Conservation (phyloP, 768 basidiomycete genomes). For the Psilocybe cubensis region DNA sequence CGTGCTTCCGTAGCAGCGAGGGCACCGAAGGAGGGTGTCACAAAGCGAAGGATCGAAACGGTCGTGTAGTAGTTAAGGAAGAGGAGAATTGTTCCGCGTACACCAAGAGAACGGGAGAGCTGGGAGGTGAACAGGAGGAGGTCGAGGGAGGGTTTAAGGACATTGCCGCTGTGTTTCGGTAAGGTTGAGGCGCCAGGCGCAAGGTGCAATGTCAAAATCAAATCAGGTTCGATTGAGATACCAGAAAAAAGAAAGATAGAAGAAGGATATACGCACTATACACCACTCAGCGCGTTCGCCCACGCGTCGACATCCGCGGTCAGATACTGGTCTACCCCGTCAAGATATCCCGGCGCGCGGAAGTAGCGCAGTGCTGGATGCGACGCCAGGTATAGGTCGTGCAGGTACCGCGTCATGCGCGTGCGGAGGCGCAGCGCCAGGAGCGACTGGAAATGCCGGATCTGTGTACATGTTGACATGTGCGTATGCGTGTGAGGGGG, state of each 20-base stretch:
- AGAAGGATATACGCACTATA: slow-evolving; percentile 81
- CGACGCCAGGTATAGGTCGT: slow-evolving; percentile 89
- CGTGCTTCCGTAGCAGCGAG: slow-evolving; percentile 88
- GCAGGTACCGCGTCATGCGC: slow-evolving; percentile 85
- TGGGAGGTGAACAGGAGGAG: slow-evolving; percentile 92
- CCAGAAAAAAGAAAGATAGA: background rate
- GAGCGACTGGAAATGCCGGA: slow-evolving; percentile 87
- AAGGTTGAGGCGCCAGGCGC: too few species aligned
- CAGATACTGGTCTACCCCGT: slow-evolving; percentile 89
- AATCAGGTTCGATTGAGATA: background rate
- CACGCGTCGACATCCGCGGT: slow-evolving; percentile 92
- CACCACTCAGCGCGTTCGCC: slow-evolving; percentile 80
- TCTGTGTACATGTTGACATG: too few species aligned
- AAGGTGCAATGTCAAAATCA: too few species aligned
- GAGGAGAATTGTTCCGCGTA: slow-evolving; percentile 79
- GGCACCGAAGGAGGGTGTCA: slow-evolving; percentile 91
- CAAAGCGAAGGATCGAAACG: slow-evolving; percentile 76
- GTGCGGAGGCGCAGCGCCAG: slow-evolving; percentile 84
- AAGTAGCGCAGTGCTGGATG: slow-evolving; percentile 75
- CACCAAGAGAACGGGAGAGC: slow-evolving; percentile 83
- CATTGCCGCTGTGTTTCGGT: slow-evolving; percentile 68
- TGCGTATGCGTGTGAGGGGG: too few species aligned
- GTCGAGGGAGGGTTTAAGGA: slow-evolving; percentile 92
- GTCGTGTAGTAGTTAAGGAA: slow-evolving; percentile 89
- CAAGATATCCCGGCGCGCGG: slow-evolving; percentile 50